A percentile compares a stretch with the other conserved stretches of the same genome.
Conservation (phyloP, 148 eudicot genomes). For the Dysphania ambrosioides region DNA sequence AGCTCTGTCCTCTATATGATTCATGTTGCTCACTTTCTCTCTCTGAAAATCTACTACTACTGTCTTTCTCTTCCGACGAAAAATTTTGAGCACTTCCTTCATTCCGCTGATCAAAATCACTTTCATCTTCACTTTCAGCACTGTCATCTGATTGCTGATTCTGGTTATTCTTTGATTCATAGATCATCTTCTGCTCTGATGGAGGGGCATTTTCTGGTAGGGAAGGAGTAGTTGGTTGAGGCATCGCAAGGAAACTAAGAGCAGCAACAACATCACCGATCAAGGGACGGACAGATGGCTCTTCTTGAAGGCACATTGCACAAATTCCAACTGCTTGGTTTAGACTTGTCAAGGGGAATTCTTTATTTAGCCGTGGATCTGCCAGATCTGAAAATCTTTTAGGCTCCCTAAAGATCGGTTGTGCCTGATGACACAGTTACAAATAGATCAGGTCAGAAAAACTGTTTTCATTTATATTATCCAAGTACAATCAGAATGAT, state of each 20-base stretch:
- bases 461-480: background rate
- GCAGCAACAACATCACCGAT: constrained; percentile 63
- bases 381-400: constrained; percentile 69
- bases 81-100: constrained; percentile 15
- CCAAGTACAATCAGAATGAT: background rate
- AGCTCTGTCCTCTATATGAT: too few relatives aligned
- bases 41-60: constrained; percentile 8
- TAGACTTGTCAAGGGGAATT: constrained; percentile 47
- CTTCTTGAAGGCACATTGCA: constrained; percentile 86
- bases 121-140: constrained; percentile 11
- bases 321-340: constrained; percentile 87
- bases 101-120: constrained; percentile 16
- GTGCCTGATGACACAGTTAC: constrained; percentile 51
- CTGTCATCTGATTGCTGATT: constrained; percentile 21
- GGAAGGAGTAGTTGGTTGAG: constrained; percentile 28
- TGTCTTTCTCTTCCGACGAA: constrained; percentile 3
- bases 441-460: background rate
- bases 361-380: constrained; percentile 51
- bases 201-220: constrained; percentile 27
- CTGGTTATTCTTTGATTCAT: constrained; percentile 19
- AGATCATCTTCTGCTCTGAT: constrained; percentile 38
- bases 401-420: constrained; percentile 67
- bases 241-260: constrained; percentile 51
- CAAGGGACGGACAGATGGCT: constrained; percentile 63
- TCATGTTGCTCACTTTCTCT: too few relatives aligned